These are phyloP conservation scores for Dothistroma pini DNA, from an alignment of 2,329 filamentous ascomycete genomes.

Conservation along the genomic window DNA sequence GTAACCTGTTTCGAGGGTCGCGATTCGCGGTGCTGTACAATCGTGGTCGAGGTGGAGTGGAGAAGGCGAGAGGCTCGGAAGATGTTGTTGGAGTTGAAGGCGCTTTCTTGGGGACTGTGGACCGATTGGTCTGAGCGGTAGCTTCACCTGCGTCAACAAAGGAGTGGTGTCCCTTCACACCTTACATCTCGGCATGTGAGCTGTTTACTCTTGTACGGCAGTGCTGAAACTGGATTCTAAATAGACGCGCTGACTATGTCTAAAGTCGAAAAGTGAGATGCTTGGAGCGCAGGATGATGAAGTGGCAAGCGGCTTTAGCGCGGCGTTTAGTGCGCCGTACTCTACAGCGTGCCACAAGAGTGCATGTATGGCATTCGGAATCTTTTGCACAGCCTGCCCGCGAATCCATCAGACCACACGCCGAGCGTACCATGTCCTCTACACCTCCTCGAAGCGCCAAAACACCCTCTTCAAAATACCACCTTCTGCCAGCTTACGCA, in stretches of 20 bases:
- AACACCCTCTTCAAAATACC: conserved; percentile 4
- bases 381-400: not conserved
- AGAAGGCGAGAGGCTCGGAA: not conserved
- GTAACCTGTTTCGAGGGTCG: not conserved
- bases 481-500: conserved; percentile 11
- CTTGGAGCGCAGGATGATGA: not conserved
- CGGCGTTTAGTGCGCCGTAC: not conserved
- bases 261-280: not conserved
- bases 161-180: not conserved
- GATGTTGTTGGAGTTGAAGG: not conserved
- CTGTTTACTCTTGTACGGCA: not conserved
- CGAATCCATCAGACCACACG: not conserved
- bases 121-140: not conserved
- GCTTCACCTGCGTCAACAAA: not conserved
- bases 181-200: not conserved
- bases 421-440: not conserved
- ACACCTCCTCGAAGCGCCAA: conserved; percentile 4
- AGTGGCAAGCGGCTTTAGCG: not conserved
- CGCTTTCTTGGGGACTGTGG: not conserved
- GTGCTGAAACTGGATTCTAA: not conserved
- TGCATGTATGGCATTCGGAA: not conserved
- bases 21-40: not conserved
- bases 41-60: not conserved
- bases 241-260: not conserved
- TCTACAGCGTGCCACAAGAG: not conserved